Evolutionary conservation across 1,139 yeast species (phyloP).

Genomic region (Sugiyamaella pinicola): DNA sequence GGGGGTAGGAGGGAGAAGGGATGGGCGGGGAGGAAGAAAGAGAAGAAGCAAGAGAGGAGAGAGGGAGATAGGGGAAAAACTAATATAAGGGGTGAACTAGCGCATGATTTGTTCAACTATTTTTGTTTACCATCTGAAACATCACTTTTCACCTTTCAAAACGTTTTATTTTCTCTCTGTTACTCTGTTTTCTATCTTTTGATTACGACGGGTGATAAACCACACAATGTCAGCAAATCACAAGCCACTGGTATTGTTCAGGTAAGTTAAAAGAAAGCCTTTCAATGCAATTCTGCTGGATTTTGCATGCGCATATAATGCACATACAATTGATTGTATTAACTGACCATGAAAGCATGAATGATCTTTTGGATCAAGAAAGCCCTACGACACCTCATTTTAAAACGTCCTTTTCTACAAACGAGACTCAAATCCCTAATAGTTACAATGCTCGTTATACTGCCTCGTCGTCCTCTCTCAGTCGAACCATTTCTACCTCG

Average conservation of each 20-base stretch:
- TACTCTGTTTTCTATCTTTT: not conserved
- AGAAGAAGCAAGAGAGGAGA: not conserved
- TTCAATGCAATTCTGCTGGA: not conserved
- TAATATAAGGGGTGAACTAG: not conserved
- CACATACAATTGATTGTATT: no score
- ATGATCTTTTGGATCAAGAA: slow-evolving; percentile 20
- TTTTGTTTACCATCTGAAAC: slow-evolving; percentile 6
- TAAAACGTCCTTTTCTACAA: slow-evolving; percentile 12
- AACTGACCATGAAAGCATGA: slow-evolving; percentile 11
- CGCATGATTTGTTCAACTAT: not conserved
- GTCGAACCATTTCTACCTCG: slow-evolving; percentile 3
- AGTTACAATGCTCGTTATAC: not conserved
- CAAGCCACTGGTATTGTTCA: slow-evolving; percentile 6
- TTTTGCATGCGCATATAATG: slow-evolving; percentile 2
- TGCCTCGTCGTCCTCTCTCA: slow-evolving; percentile 6
- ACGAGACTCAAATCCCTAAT: not conserved
- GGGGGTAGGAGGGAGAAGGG: not conserved
- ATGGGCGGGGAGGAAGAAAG: not conserved
- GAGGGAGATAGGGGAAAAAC: not conserved
- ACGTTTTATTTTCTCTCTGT: no score
- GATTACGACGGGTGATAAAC: no score
- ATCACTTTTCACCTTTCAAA: not conserved
- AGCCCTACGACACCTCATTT: slow-evolving; percentile 20
- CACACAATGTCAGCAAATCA: slow-evolving; percentile 11
- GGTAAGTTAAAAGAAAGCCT: slow-evolving; percentile 12